Base-by-base conservation (phyloP, 2,329 filamentous ascomycete genomes). In the Penicillium sp. region DNA sequence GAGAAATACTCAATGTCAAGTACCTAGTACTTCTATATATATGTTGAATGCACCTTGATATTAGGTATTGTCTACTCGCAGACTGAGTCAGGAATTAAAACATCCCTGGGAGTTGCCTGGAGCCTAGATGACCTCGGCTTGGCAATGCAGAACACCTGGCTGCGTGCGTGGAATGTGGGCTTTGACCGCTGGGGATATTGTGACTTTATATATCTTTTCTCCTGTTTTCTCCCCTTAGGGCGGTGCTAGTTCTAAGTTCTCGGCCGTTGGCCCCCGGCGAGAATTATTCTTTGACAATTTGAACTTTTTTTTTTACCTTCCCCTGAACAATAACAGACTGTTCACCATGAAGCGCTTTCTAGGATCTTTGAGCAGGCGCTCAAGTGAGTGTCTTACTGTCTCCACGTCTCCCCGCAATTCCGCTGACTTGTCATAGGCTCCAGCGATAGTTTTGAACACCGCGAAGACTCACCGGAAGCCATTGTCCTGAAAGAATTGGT, bases 401-500 rank as follows among this genome's bases (percentile, higher is more conserved):
- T 47, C 40, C 52, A 25, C 45, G 41, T 42, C 49, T 41, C 55
- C 57, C 55, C 50, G 52, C 53, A 41, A 35, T 30, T 36, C 33
- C 37, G 35, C 43, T 55, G 31, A 55, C 37, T 45, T n/a, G 30
- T 7, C 28, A 36, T 45, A 72, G 70, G 58, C 51, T 62, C 69
- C 26, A 43, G 54, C 40, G 63, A 65, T 22, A 61, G 55, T 51
- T 50, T 59, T 30, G 57, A 63, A 25, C 65, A 71, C 50, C 53
- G 63, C 9, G 69, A 74, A 46, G 73, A 74, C 56, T 70, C 74
- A 1, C 75, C 75, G 2, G 75, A 78, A 55, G 70, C 66, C 8
- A 66, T 69, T 28, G 60, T 78, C 22, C 48, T 73, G n/a, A 69
- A 62, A 54, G 76, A 77, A 69, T 64, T 78, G 61, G 75, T 78